Base-by-base conservation (phyloP, 345 rosid species). In the Nephelium lappaceum region DNA sequence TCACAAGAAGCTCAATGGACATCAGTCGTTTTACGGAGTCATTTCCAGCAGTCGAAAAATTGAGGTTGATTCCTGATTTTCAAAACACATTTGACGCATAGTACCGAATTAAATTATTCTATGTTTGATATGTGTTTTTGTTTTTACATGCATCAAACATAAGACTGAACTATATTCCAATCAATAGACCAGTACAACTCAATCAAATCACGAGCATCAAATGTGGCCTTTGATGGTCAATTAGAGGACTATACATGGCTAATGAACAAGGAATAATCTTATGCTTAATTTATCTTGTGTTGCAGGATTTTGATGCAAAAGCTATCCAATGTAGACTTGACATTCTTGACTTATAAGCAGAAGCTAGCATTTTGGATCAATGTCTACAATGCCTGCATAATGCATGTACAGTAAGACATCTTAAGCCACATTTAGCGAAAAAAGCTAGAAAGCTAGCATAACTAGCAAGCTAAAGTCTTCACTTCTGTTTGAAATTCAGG, bases 321-420 rank as follows among this genome's bases (percentile, higher is more conserved):
- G 81, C 71, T 95, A 76, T 84, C 93, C 58, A 87, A 81, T 62
- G 93, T 88, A 12, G 95, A 93, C 76, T 83, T 93, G 81, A 84
- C 89, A 76, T 89, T 87, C 86, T 82, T 93, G 87, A 89, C 92
- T 74, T 88, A 93, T 83, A 93, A 93, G 91, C 97, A 95, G 88
- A 95, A 93, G 91, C 87, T 95, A 7, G 97, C 98, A 55, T 95
- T 95, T 86, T 93, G 97, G 97, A 91, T 95, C 83, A 93, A 95
- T 55, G 83, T 91, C 85, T 95, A 92, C 86, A 95, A 93, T 73
- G 90, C 97, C 84, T 89, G 94, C 87, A 81, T 95, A 79, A 95
- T 95, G 98, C 92, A 95, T 92, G 98, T 95, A 93, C 86, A 82
- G 86, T 83, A 70, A 89, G 86, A 90, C 71, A 81, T 75, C 77